Evolutionary conservation across 257 asterid genomes (phyloP).

Genomic region (Solanum bukasovii): DNA sequence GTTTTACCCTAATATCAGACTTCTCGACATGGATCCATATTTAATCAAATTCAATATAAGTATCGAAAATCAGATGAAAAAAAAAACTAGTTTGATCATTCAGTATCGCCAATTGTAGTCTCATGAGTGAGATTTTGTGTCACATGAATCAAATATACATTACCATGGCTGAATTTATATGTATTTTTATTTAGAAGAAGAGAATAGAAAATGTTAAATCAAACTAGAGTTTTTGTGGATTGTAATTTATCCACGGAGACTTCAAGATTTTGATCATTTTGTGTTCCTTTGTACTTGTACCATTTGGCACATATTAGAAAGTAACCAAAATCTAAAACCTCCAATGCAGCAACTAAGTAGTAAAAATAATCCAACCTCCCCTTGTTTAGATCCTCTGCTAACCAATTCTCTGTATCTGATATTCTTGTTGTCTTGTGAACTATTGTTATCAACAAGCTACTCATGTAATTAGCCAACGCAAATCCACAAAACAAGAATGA

Average conservation of each 20-base stretch:
- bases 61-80: accelerated
- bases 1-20: not conserved
- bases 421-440: conserved; percentile 10
- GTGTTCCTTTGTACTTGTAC: conserved; percentile 24
- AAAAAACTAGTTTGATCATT: not conserved
- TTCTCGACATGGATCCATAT: accelerated
- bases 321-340: conserved; percentile 11
- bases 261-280: not conserved
- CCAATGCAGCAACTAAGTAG: conserved; percentile 13
- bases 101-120: not conserved
- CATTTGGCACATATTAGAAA: conserved; percentile 20
- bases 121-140: not conserved
- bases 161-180: not conserved
- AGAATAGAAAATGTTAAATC: not conserved
- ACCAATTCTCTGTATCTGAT: conserved; percentile 13
- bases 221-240: conserved; percentile 5
- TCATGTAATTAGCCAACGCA: conserved; percentile 14
- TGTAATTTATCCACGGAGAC: conserved; percentile 2
- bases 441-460: conserved; percentile 15
- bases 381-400: conserved; percentile 26
- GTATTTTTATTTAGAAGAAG: not conserved
- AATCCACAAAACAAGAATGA: conserved; percentile 18
- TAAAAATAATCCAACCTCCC: conserved; percentile 29
- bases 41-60: not conserved
- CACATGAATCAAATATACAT: not conserved